These are phyloP conservation scores for Pseudonitzschia multiseries DNA, from an alignment of 108 stramenopile species.

Conservation along the genomic window DNA sequence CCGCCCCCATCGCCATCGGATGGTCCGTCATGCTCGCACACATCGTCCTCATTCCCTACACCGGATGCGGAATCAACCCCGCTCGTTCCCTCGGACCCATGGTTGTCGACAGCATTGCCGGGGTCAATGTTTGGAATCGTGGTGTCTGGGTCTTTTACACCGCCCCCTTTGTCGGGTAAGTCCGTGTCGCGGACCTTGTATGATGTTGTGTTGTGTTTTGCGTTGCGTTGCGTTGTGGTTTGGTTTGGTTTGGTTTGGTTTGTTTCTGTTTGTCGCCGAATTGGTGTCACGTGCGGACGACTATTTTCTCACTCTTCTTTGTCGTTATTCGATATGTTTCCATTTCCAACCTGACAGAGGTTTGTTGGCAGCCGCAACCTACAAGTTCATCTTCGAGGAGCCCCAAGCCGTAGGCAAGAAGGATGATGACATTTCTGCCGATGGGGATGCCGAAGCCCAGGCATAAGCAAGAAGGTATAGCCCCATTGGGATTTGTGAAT, in stretches of 20 bases:
- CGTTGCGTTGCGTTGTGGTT: too few relatives aligned
- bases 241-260: too few relatives aligned
- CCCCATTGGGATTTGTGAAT: too few relatives aligned
- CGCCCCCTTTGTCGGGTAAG: constrained; percentile 24
- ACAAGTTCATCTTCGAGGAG: constrained; percentile 2
- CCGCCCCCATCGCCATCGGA: constrained; percentile 51
- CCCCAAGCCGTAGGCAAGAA: not conserved
- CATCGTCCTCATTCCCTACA: constrained; percentile 51
- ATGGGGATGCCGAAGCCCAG: not conserved
- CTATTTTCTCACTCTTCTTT: too few relatives aligned
- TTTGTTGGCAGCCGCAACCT: not conserved
- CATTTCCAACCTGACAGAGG: not conserved
- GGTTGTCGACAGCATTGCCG: not conserved
- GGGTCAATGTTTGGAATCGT: constrained; percentile 1
- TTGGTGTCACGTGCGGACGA: too few relatives aligned
- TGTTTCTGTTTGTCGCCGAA: too few relatives aligned
- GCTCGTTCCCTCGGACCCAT: constrained; percentile 40
- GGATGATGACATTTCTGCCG: not conserved
- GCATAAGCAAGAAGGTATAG: too few relatives aligned
- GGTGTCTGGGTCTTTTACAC: constrained; percentile 29
- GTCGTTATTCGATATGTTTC: not conserved
- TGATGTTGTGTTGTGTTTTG: too few relatives aligned
- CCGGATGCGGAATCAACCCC: constrained; percentile 70
- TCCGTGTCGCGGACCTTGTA: too few relatives aligned
- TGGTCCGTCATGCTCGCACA: constrained; percentile 47